phyloP scores from a whole-genome alignment of 441 rosid genomes.

The Euphorbia schlechtendalii region DNA sequence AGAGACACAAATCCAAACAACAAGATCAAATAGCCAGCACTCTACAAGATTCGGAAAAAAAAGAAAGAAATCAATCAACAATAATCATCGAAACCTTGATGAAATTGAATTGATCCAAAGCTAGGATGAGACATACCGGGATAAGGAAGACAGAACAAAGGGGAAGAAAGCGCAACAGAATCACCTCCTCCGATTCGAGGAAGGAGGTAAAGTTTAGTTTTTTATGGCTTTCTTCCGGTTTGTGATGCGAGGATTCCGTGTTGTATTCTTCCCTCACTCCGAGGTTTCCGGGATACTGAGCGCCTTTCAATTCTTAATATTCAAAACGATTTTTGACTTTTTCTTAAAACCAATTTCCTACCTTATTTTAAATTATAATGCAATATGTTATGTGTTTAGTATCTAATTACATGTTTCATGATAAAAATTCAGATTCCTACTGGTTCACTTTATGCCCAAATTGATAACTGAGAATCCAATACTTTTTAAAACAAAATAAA shows the following conservation, averaged over 20 bases:
- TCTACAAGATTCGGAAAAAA: background rate
- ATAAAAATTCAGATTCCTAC: too few species aligned
- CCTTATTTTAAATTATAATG: too few species aligned
- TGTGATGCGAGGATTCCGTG: background rate
- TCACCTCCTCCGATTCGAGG: conserved; percentile 14
- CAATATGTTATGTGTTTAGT: too few species aligned
- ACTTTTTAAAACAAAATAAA: too few species aligned
- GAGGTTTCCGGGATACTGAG: background rate
- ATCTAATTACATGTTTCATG: too few species aligned
- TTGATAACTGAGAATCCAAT: too few species aligned
- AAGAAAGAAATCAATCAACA: conserved; percentile 10
- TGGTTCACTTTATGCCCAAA: too few species aligned
- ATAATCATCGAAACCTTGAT: background rate
- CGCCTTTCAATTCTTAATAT: background rate
- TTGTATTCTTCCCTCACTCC: background rate
- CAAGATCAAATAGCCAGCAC: background rate
- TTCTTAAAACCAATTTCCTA: too few species aligned
- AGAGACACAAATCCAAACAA: conserved; percentile 7
- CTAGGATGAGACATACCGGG: too few species aligned
- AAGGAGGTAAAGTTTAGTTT: background rate
- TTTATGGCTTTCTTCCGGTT: background rate
- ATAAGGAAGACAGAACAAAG: too few species aligned
- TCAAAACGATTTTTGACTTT: too few species aligned
- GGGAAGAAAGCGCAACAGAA: background rate
- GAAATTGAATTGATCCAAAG: background rate